Evolutionary conservation across 768 basidiomycete genomes (phyloP), one percentile per base, ranked within the genome.

Genomic region (Hortiboletus flavorubellus): DNA sequence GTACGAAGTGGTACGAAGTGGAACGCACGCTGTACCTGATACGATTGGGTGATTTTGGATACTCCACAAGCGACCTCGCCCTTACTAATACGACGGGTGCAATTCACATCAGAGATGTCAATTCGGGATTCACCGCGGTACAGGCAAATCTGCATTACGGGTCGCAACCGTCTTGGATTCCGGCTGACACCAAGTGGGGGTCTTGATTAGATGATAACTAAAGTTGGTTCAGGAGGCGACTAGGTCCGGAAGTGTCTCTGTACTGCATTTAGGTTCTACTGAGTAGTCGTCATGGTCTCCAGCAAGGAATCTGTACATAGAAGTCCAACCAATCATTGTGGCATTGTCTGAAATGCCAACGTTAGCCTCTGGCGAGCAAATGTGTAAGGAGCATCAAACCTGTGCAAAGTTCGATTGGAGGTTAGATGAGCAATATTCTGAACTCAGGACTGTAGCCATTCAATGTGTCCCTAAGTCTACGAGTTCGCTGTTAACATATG

Each of bases 311-410:
- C 93, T 83, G 62, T 86, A 74, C 80, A 95, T 87, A 0, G 91
- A 86, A 4, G 94, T 89, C 90, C 89, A 96, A 2, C 82, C 96
- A 60, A 98, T 91, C 96, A 98, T 98, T 9, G 83, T 95, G 1
- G 96, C 96, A 68, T 98, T 98, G 64, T 98, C 96, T 95, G 59
- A 21, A 23, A 35, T 15, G 30, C 21, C 21, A 37, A 21, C 44
- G 12, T 38, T 23, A 41, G 49, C 38, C 49, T 29, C 39, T 14
- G 49, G 26, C 26, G 21, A n/a, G 18, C 9, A 2, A 23, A 51
- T 26, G 8, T 26, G 8, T 31, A 30, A 23, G 4, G 15, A 15
- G 18, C 8, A 37, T 2, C 75, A 51, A 53, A 89, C 92, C 92
- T 65, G 93, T 96, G 66, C 94, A 98, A 3, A 95, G 74, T 10